Base-by-base conservation (phyloP, 306 rosid species). In the Notholithocarpus densiflorus region DNA sequence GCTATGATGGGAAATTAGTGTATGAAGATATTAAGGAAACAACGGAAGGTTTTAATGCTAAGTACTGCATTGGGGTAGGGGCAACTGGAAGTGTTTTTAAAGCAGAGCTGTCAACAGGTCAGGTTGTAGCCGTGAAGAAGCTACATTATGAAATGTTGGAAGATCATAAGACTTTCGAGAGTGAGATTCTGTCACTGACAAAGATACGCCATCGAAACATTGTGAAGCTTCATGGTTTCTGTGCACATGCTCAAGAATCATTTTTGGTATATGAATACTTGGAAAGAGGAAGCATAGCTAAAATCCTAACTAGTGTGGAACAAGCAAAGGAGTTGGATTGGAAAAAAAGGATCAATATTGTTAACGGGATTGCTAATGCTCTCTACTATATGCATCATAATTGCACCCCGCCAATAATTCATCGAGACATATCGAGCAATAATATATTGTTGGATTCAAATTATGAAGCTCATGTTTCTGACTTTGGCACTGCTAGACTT, bases 351-450 rank as follows among this genome's bases (percentile, higher is more conserved):
- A 61, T 81, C 24, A 69, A 74, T 17, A 53, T 86, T 20, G 51
- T 84, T 24, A 83, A 62, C 66, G 85, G 82, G 2, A 71, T 81
- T 31, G 88, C 88, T n/a, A 52, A 81, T 60, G 85, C 85, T 14
- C 71, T 84, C 75, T 75, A 76, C 24, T 84, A 84, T 80, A 81
- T 84, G 88, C 88, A 81, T 48, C 40, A 21, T 21, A 64, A 68
- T 53, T 54, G 59, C 21, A 73, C 24, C 1, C 82, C 80, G 0
- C 82, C 85, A 6, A 84, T 81, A 53, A 73, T 81, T 69, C 88
- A 84, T 75, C 62, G 80, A 68, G 88, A 84, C 68, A 83, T 86
- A 52, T 80, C 87, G 17, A 86, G 83, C 77, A 86, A 81, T 34
- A 83, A 86, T 72, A 77, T 86, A 26, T 79, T 86, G 83, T 40